Percentiles rank a stretch among this genome's conserved stretches.
phyloP scores from a whole-genome alignment of 176 grass and related monocot genomes.

The Ensete glaucum region DNA sequence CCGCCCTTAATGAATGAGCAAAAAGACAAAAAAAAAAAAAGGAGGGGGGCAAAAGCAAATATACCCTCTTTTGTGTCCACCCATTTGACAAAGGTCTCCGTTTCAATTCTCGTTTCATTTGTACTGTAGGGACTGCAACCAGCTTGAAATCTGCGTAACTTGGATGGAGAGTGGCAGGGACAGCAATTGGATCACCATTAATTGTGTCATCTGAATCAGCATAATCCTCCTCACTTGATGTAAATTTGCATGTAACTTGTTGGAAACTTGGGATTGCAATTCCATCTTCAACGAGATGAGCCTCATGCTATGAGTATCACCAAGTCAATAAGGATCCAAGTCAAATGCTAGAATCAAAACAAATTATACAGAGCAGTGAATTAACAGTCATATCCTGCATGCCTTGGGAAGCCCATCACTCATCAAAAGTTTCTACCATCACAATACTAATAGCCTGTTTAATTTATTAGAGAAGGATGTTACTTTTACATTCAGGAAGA shows the following conservation, averaged over 20 bases:
- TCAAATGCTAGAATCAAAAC: neutral
- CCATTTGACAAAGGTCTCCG: constrained; percentile 57
- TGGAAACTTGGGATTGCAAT: constrained; percentile 57
- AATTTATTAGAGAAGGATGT: no score
- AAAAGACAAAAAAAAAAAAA: neutral
- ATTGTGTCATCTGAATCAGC: constrained; percentile 65
- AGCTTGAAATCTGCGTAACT: constrained; percentile 39
- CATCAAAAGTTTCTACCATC: no score
- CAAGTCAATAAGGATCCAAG: neutral
- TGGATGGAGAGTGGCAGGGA: constrained; percentile 36
- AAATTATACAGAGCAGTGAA: neutral
- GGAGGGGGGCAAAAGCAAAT: neutral
- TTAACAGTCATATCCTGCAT: no score
- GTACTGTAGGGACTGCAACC: constrained; percentile 46
- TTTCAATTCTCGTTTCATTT: constrained; percentile 61
- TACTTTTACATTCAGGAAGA: no score
- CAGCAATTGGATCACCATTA: constrained; percentile 40
- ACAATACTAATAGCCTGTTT: no score
- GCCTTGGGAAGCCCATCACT: no score
- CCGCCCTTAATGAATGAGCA: neutral
- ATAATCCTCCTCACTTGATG: constrained; percentile 91
- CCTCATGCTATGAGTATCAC: constrained; percentile 49
- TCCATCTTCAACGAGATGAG: constrained; percentile 77
- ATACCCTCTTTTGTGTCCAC: constrained; percentile 71
- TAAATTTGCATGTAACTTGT: constrained; percentile 59